Conservation (phyloP, 345 rosid species). For the Citropsis articulata region DNA sequence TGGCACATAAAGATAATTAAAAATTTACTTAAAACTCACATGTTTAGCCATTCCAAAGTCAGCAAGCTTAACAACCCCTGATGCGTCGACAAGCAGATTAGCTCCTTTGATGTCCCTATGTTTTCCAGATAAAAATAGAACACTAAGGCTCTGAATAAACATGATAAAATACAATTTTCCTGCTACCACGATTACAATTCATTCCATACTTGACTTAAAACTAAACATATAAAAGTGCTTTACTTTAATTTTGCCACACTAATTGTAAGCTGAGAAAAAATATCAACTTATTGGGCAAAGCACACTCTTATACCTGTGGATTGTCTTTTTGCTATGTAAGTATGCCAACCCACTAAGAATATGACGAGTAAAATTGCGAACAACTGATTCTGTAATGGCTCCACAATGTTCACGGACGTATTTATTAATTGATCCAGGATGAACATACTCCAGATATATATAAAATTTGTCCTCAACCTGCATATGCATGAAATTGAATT, state of each 20-base stretch:
- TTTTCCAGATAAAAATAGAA: conserved; percentile 17
- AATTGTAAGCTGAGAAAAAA: not conserved
- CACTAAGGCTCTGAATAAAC: conserved; percentile 14
- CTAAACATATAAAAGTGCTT: not conserved
- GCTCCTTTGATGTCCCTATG: conserved; percentile 97
- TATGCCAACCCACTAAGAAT: conserved; percentile 88
- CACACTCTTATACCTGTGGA: conserved; percentile 59
- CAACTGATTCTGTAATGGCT: conserved; percentile 88
- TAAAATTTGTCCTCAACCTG: conserved; percentile 83
- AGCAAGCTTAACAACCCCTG: conserved; percentile 92
- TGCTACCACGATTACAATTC: conserved; percentile 3
- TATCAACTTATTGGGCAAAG: not conserved
- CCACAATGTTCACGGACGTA: conserved; percentile 84
- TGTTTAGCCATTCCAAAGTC: conserved; percentile 99
- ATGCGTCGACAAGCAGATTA: conserved; percentile 94
- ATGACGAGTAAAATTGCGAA: conserved; percentile 92
- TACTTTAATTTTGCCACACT: not conserved
- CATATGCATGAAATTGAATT: conserved; percentile 16
- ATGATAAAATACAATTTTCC: conserved; percentile 4
- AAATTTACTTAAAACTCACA: conserved; percentile 42
- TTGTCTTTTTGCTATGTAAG: conserved; percentile 83
- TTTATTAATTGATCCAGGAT: conserved; percentile 93
- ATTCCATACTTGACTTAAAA: not conserved
- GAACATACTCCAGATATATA: conserved; percentile 90
- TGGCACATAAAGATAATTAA: not conserved